Conservation (phyloP, 1,284 basidiomycete genomes). For the Puccinia novopanici region DNA sequence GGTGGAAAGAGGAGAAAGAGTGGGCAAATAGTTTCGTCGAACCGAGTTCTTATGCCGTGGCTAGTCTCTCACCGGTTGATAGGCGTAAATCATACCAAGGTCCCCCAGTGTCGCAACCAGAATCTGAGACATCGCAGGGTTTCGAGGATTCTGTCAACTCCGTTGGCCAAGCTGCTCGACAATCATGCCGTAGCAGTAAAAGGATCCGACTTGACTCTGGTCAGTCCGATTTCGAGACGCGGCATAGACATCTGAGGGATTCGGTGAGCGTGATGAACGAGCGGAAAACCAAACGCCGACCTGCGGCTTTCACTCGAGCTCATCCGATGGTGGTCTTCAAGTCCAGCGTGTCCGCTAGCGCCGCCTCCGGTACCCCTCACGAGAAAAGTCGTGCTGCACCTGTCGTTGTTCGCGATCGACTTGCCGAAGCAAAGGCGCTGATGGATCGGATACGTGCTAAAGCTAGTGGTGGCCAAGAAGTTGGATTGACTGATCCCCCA, state of each 20-base stretch:
- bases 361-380: slow-evolving; percentile 3
- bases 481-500: slow-evolving; percentile 6
- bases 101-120: not conserved
- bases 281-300: slow-evolving; percentile 28
- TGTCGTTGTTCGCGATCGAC: slow-evolving; percentile 35
- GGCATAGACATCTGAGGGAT: slow-evolving; percentile 26
- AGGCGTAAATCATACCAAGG: slow-evolving; percentile 34
- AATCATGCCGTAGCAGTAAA: slow-evolving; percentile 45
- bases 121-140: not conserved
- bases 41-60: slow-evolving; percentile 42
- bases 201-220: slow-evolving; percentile 37
- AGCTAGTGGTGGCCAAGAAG: slow-evolving; percentile 22
- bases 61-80: slow-evolving; percentile 20
- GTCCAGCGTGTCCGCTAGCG: not conserved
- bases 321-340: slow-evolving; percentile 45
- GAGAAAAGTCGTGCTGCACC: not conserved
- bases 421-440: slow-evolving; percentile 53
- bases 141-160: slow-evolving; percentile 25
- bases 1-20: slow-evolving; percentile 40
- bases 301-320: not conserved
- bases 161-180: not conserved
- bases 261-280: slow-evolving; percentile 32
- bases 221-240: not conserved
- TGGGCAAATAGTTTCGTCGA: slow-evolving; percentile 47
- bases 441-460: slow-evolving; percentile 54